phyloP scores from a whole-genome alignment of 225 moss, liverwort and hornwort genomes.

The Pseudisothecium myosuroides region DNA sequence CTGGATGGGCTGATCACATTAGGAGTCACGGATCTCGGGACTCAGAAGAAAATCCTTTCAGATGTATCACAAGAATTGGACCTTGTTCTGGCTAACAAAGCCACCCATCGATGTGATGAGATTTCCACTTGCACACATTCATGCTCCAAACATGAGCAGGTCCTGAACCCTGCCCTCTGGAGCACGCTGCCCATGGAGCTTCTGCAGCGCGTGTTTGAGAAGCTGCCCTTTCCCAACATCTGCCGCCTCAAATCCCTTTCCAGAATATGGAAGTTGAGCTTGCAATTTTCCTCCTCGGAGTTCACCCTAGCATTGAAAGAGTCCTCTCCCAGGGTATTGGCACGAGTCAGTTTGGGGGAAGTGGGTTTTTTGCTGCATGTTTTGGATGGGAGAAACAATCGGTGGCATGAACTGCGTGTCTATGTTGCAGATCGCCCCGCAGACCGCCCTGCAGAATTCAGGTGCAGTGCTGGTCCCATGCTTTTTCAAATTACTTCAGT shows the following conservation, averaged over 20 bases:
- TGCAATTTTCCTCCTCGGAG: neutral
- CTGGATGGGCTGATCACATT: neutral
- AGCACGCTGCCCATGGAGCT: neutral
- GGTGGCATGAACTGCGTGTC: neutral
- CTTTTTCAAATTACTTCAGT: neutral
- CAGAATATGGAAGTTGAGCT: neutral
- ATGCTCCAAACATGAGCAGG: neutral
- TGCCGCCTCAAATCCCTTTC: neutral
- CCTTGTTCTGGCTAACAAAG: neutral
- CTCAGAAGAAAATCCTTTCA: neutral
- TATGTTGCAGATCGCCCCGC: fast-evolving
- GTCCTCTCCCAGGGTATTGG: neutral
- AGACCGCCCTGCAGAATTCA: fast-evolving
- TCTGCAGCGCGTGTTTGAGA: neutral
- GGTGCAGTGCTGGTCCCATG: neutral
- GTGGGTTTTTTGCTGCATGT: too few relatives aligned
- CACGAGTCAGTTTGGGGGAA: neutral
- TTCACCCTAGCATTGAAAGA: neutral
- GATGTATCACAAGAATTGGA: neutral
- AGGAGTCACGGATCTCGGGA: neutral
- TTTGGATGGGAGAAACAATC: neutral
- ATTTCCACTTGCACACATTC: neutral
- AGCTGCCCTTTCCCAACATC: neutral
- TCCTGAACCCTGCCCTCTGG: neutral
- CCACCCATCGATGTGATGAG: neutral